Base-by-base conservation (phyloP, 1,284 basidiomycete genomes). In the Porogramme epimiltina region DNA sequence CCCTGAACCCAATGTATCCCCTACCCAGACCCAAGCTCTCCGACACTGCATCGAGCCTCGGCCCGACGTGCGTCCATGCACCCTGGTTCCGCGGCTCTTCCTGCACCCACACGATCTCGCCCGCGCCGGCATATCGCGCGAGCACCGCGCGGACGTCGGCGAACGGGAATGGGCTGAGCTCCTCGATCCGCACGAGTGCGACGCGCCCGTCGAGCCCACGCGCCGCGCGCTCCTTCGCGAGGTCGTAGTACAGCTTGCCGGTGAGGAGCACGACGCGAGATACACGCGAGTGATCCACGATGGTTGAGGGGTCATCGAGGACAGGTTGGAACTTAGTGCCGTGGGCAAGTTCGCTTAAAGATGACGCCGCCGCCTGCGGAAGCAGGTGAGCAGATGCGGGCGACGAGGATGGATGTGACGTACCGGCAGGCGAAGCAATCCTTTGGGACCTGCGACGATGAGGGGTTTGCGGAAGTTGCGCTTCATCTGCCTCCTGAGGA, bases 41-140 rank as follows among this genome's bases (percentile, higher is more conserved):
- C 61, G 91, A 66, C 25, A 91, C 77, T 18, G 59, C 65, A 20
- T 74, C 72, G 43, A 91, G 69, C 55, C 91, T 73, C 3, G 75
- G 74, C 40, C 68, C 70, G 39, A 92, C 85, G 70, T 90, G 88
- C 8, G 73, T 67, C 76, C 80, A 94, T 2, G 87, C 81, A 2
- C 93, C 93, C 68, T 95, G 92, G 65, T 95, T 95, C 62, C 75
- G 81, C 3, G 93, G 86, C 64, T 95, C 93, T 64, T 95, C 93
- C 67, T 95, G 93, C 16, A 91, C 74, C 84, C 88, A 95, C 15
- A 82, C 55, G 45, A 82, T 72, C 45, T 83, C 80, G n/a, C 59
- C 58, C 3, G 66, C 75, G 13, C 63, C 57, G 0, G 60, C 40
- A 60, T 90, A 90, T 2, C 66, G 60, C 39, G 60, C 50, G 23